Percentiles rank a stretch among this genome's conserved stretches.
Evolutionary conservation across 2,329 filamentous ascomycete species (phyloP).

Genomic region (Microsporum canis): DNA sequence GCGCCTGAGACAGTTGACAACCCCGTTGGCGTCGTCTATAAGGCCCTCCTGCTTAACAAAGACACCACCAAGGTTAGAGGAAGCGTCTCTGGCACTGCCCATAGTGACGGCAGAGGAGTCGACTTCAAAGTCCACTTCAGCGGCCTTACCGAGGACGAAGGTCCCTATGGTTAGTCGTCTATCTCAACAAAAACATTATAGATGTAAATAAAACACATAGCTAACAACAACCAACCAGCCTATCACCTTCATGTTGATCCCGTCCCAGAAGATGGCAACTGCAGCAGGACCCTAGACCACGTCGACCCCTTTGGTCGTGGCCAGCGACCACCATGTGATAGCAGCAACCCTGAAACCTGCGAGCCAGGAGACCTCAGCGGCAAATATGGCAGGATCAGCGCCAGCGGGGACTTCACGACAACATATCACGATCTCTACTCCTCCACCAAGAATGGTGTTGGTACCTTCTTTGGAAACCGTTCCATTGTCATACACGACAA

Average conservation of each 20-base stretch:
- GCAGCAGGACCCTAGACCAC: constrained; percentile 55
- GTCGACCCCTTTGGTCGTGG: constrained; percentile 59
- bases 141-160: constrained; percentile 44
- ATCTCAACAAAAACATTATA: background rate
- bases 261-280: constrained; percentile 58
- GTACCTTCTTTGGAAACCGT: constrained; percentile 44
- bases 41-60: constrained; percentile 45
- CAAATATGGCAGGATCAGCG: constrained; percentile 56
- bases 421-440: constrained; percentile 40
- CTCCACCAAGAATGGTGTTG: constrained; percentile 31
- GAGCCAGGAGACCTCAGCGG: constrained; percentile 67
- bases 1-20: constrained; percentile 47
- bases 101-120: constrained; percentile 44
- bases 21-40: constrained; percentile 43
- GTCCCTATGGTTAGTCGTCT: constrained; percentile 47
- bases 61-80: constrained; percentile 47
- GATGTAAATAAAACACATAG: background rate
- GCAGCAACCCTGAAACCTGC: constrained; percentile 49
- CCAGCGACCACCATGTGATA: constrained; percentile 51
- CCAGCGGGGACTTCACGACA: constrained; percentile 24
- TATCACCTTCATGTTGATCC: constrained; percentile 62
- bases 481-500: constrained; percentile 43
- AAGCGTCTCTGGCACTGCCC: constrained; percentile 38
- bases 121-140: constrained; percentile 45
- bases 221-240: constrained; percentile 24